phyloP scores from a whole-genome alignment of 805 yeast species.

The Nakazawaea holstii region DNA sequence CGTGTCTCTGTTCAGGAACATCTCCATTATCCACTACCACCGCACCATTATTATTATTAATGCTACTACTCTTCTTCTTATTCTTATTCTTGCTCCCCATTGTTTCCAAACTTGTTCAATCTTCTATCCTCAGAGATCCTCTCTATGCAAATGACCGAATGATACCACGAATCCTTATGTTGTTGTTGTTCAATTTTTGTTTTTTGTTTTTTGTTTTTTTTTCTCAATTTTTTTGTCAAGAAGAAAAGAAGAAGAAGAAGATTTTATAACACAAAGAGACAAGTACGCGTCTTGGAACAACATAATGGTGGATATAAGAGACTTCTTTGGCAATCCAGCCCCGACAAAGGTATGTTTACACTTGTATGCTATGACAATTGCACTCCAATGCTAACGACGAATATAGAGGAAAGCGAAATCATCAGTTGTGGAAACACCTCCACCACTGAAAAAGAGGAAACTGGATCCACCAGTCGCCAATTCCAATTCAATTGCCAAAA shows the following conservation, averaged over 20 bases:
- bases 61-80: slow-evolving; percentile 14
- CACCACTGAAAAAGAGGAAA: too few species aligned
- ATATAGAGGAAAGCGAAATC: too few species aligned
- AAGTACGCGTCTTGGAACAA: background rate
- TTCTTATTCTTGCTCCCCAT: slow-evolving; percentile 14
- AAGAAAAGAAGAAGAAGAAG: too few species aligned
- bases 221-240: too few species aligned
- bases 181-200: too few species aligned
- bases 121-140: too few species aligned
- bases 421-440: background rate
- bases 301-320: slow-evolving; percentile 31
- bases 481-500: background rate
- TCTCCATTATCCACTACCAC: background rate
- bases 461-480: background rate
- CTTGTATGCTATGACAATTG: too few species aligned
- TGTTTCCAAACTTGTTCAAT: background rate
- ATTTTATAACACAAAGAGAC: too few species aligned
- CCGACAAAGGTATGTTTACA: background rate
- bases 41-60: background rate
- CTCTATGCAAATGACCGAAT: too few species aligned
- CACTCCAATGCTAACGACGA: too few species aligned
- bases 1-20: background rate
- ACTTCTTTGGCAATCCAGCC: slow-evolving; percentile 27
- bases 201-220: too few species aligned
- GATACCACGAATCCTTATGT: background rate